Evolutionary conservation across 2,329 filamentous ascomycete genomes (phyloP).

Genomic region (Penicillium hordei): DNA sequence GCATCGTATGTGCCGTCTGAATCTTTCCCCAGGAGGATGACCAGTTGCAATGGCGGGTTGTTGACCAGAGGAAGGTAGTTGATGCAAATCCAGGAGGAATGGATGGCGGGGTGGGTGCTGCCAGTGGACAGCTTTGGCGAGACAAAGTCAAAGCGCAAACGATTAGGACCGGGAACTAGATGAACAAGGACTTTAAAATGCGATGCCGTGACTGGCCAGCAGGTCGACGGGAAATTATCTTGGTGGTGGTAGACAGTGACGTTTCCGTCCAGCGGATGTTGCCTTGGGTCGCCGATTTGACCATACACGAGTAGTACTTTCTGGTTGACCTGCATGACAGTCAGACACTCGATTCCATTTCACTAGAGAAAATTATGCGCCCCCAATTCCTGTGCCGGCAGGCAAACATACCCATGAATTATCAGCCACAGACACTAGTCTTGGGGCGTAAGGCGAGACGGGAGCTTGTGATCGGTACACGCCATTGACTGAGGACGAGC

Average conservation of each 20-base stretch:
- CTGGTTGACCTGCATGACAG: constrained; percentile 72
- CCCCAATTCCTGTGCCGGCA: background rate
- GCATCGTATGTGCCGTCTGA: constrained; percentile 84
- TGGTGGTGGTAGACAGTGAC: constrained; percentile 79
- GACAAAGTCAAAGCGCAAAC: constrained; percentile 80
- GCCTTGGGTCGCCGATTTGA: constrained; percentile 70
- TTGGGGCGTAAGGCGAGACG: constrained; percentile 76
- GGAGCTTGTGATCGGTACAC: constrained; percentile 55
- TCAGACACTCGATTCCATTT: constrained; percentile 3
- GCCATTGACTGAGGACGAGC: constrained; percentile 35
- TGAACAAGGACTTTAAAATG: constrained; percentile 91
- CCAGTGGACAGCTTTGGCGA: constrained; percentile 74
- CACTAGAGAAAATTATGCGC: background rate
- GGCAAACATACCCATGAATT: constrained; percentile 72
- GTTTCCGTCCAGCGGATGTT: constrained; percentile 71
- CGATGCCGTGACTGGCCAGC: constrained; percentile 85
- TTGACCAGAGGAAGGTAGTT: constrained; percentile 81
- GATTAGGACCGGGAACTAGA: constrained; percentile 87
- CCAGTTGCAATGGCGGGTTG: constrained; percentile 82
- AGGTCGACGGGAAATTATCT: constrained; percentile 76
- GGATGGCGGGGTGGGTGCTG: constrained; percentile 63
- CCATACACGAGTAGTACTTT: constrained; percentile 82
- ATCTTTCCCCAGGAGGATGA: constrained; percentile 83
- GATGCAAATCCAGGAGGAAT: constrained; percentile 76
- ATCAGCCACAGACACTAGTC: constrained; percentile 74